These are phyloP conservation scores for Phaseolus coccineus DNA, from an alignment of 331 rosid genomes.

Conservation along the genomic window DNA sequence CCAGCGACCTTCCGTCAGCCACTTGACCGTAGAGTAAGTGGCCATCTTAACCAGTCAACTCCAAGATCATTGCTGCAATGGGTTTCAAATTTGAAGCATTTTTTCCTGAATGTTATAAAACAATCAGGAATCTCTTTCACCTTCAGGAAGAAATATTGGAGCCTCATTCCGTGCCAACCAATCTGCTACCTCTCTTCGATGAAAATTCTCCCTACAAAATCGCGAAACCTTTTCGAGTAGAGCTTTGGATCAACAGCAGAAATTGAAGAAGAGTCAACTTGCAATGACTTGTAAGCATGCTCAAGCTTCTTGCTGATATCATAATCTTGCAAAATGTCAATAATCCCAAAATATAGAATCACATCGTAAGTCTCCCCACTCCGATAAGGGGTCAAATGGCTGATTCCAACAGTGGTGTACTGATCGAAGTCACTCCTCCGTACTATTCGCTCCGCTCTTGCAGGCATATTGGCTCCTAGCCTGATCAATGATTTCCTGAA, in stretches of 20 bases:
- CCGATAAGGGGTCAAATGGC: constrained; percentile 76
- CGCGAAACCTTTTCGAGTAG: constrained; percentile 87
- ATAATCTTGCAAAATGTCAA: constrained; percentile 95
- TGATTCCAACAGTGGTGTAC: constrained; percentile 73
- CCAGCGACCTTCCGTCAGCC: constrained; percentile 24
- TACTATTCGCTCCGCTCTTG: constrained; percentile 88
- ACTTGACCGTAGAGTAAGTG: not conserved
- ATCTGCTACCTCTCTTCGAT: constrained; percentile 77
- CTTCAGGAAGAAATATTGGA: constrained; percentile 11
- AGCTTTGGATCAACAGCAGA: constrained; percentile 98
- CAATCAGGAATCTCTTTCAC: constrained; percentile 21
- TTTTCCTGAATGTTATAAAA: constrained; percentile 26
- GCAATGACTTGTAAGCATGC: constrained; percentile 94
- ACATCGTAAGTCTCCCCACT: constrained; percentile 85
- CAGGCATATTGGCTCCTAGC: constrained; percentile 97
- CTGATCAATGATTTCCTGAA: constrained; percentile 92
- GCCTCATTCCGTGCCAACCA: not conserved
- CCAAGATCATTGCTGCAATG: not conserved
- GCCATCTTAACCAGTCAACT: constrained; percentile 20
- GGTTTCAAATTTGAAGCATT: constrained; percentile 30
- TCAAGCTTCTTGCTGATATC: constrained; percentile 98
- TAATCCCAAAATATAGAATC: constrained; percentile 89
- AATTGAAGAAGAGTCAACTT: constrained; percentile 84
- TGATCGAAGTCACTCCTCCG: constrained; percentile 93
- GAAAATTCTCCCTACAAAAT: constrained; percentile 84